phyloP scores from a whole-genome alignment of 768 basidiomycete genomes.

The Mycena sanguinolenta region DNA sequence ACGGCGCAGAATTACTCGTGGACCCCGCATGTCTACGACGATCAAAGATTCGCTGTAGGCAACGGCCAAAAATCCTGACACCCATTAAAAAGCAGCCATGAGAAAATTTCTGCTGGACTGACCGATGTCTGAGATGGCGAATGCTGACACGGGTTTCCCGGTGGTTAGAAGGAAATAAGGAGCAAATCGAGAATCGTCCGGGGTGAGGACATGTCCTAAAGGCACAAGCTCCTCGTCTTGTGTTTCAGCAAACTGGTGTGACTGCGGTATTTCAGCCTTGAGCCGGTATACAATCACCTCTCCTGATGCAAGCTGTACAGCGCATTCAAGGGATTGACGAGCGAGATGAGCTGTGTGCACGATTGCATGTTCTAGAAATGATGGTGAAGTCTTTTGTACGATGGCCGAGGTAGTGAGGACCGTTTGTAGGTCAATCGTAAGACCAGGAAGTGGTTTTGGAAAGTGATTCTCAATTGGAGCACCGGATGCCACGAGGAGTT shows the following conservation, averaged over 20 bases:
- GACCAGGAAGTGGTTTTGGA: conserved; percentile 71
- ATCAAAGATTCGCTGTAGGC: conserved; percentile 71
- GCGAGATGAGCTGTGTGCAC: conserved; percentile 66
- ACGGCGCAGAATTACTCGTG: conserved; percentile 72
- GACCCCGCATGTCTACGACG: conserved; percentile 82
- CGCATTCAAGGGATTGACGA: conserved; percentile 69
- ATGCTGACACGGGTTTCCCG: conserved; percentile 60
- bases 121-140: conserved; percentile 84
- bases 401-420: conserved; percentile 63
- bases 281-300: conserved; percentile 68
- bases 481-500: conserved; percentile 64
- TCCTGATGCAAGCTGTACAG: conserved; percentile 66
- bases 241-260: conserved; percentile 39
- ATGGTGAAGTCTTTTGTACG: conserved; percentile 43
- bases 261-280: conserved; percentile 38
- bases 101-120: conserved; percentile 36
- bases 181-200: conserved; percentile 59
- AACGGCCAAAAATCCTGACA: conserved; percentile 81
- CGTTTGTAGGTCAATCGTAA: conserved; percentile 70
- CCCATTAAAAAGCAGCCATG: neutral
- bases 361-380: conserved; percentile 43
- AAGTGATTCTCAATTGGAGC: conserved; percentile 71
- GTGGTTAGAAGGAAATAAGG: conserved; percentile 73
- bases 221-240: conserved; percentile 66
- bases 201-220: conserved; percentile 62